Evolutionary conservation across 805 yeast genomes (phyloP).

Genomic region (Candida insectalens): DNA sequence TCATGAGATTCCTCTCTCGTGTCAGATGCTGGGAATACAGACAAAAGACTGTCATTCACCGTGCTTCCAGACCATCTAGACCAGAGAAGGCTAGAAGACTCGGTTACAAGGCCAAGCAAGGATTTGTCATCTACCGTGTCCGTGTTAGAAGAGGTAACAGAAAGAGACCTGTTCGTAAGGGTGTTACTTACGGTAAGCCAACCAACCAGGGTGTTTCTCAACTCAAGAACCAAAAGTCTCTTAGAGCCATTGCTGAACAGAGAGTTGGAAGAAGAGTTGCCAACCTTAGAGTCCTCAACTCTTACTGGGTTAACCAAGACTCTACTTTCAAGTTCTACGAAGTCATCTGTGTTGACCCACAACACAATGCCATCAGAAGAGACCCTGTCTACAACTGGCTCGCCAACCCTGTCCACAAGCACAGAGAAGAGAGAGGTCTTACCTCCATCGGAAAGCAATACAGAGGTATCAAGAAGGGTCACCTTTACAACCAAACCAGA

Average conservation of each 20-base stretch:
- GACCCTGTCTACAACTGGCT: constrained; percentile 99
- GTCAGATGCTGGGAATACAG: constrained; percentile 99
- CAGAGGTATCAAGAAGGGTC: constrained; percentile 99
- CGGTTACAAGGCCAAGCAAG: constrained; percentile 99
- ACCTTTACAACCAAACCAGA: constrained; percentile 94
- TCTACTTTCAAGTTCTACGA: constrained; percentile 99
- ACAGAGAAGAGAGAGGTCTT: constrained; percentile 99
- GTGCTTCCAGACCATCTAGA: constrained; percentile 97
- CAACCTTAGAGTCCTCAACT: constrained; percentile 98
- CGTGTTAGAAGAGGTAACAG: constrained; percentile 99
- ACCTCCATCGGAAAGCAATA: constrained; percentile 97
- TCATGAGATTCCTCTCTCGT: constrained; percentile 95
- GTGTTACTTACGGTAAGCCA: constrained; percentile 99
- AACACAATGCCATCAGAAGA: constrained; percentile 97
- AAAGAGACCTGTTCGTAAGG: constrained; percentile 99
- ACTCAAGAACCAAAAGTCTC: constrained; percentile 97
- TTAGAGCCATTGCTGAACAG: constrained; percentile 98
- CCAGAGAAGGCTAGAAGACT: constrained; percentile 99
- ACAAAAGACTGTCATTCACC: constrained; percentile 97
- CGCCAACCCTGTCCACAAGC: constrained; percentile 99
- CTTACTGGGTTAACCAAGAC: constrained; percentile 99
- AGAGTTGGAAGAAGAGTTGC: constrained; percentile 98
- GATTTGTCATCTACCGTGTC: constrained; percentile 95
- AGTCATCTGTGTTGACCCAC: constrained; percentile 95
- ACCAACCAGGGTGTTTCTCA: constrained; percentile 99